phyloP scores from a whole-genome alignment of 169 alveolate species.

The Cryptosporidium xiaoi region DNA sequence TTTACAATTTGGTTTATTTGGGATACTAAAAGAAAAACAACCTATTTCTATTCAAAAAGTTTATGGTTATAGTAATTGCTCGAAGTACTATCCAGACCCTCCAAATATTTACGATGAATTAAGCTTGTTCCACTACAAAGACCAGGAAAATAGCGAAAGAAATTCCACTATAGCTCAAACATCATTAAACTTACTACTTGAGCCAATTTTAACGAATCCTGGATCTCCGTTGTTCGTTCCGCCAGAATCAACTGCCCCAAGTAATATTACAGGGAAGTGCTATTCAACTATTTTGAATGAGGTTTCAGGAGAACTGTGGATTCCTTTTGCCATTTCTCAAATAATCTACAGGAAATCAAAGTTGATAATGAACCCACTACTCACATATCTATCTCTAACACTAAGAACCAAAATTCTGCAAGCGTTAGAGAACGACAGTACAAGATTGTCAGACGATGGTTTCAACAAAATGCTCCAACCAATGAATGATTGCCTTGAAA shows the following conservation, averaged over 20 bases:
- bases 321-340: constrained; percentile 71
- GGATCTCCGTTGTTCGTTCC: constrained; percentile 36
- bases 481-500: constrained; percentile 59
- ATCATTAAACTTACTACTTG: constrained; percentile 27
- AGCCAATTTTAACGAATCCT: constrained; percentile 46
- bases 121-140: constrained; percentile 38
- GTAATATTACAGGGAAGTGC: constrained; percentile 30
- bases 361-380: constrained; percentile 50
- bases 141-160: neutral
- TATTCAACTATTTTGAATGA: constrained; percentile 68
- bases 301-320: constrained; percentile 74
- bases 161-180: constrained; percentile 25
- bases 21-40: constrained; percentile 61
- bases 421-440: constrained; percentile 47
- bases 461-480: constrained; percentile 65
- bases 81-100: constrained; percentile 64
- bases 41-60: constrained; percentile 67
- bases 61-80: constrained; percentile 68
- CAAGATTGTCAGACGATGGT: constrained; percentile 49
- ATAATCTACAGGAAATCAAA: constrained; percentile 64
- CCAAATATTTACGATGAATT: constrained; percentile 64
- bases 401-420: constrained; percentile 42
- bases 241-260: constrained; percentile 21
- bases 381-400: constrained; percentile 47
- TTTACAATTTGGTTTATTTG: constrained; percentile 70